phyloP scores from a whole-genome alignment of 2,329 filamentous ascomycete species.

The Stemphylium vesicarium region DNA sequence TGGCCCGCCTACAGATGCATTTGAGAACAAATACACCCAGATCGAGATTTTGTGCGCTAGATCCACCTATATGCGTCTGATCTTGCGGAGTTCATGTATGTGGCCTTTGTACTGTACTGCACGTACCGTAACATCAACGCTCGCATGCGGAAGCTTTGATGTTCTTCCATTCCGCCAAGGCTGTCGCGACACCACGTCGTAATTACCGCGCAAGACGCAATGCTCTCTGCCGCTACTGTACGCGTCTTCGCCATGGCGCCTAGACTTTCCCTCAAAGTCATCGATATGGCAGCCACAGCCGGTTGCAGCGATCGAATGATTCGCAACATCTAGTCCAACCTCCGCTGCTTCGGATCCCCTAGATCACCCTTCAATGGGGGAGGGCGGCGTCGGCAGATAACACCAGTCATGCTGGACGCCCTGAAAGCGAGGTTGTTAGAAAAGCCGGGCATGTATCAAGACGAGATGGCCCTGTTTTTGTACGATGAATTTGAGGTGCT shows the following conservation, averaged over 20 bases:
- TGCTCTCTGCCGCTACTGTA: background rate
- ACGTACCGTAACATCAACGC: too few species aligned
- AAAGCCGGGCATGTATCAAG: conserved; percentile 34
- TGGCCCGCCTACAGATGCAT: too few species aligned
- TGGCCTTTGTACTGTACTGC: too few species aligned
- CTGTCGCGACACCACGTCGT: too few species aligned
- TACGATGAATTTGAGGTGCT: conserved; percentile 31
- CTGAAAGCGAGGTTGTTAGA: background rate
- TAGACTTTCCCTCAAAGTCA: background rate
- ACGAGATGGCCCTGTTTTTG: conserved; percentile 36
- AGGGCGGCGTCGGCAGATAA: conserved; percentile 5
- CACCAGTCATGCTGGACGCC: conserved; percentile 9
- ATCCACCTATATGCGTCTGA: too few species aligned
- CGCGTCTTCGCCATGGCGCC: background rate
- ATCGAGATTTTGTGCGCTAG: too few species aligned
- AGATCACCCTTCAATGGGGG: conserved; percentile 5
- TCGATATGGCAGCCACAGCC: background rate
- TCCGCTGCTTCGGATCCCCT: background rate
- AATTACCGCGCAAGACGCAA: too few species aligned
- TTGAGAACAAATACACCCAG: too few species aligned
- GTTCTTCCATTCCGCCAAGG: too few species aligned
- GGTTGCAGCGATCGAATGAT: background rate
- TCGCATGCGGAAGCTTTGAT: too few species aligned
- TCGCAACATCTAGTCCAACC: background rate
- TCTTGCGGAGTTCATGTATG: too few species aligned